Evolutionary conservation across 2,329 filamentous ascomycete genomes (phyloP).

Genomic region (Fusarium mundagurra): DNA sequence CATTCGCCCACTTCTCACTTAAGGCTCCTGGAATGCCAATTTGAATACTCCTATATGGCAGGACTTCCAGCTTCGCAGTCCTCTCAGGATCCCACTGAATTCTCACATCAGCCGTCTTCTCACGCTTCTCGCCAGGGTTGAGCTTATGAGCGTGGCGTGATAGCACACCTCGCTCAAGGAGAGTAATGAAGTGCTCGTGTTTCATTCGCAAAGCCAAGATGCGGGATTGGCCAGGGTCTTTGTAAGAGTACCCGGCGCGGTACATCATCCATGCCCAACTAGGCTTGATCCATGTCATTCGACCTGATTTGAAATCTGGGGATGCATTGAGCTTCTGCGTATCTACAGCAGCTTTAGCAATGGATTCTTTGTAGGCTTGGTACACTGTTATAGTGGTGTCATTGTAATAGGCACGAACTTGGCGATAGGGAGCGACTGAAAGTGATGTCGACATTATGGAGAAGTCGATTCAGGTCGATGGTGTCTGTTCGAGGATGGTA

Average conservation of each 20-base stretch:
- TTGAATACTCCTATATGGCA: conserved; percentile 67
- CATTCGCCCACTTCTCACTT: conserved; percentile 57
- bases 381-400: conserved; percentile 66
- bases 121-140: conserved; percentile 26
- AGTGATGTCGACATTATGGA: conserved; percentile 27
- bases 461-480: background rate
- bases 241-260: conserved; percentile 67
- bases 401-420: conserved; percentile 64
- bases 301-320: conserved; percentile 59
- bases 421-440: conserved; percentile 50
- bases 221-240: conserved; percentile 62
- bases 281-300: conserved; percentile 75
- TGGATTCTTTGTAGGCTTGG: conserved; percentile 66
- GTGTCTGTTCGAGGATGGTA: background rate
- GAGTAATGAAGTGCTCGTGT: conserved; percentile 58
- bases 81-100: conserved; percentile 74
- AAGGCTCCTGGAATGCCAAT: conserved; percentile 64
- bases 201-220: conserved; percentile 68
- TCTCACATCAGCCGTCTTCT: conserved; percentile 53
- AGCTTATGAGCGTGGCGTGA: conserved; percentile 40
- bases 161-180: conserved; percentile 54
- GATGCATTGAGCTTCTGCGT: conserved; percentile 63
- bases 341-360: conserved; percentile 62
- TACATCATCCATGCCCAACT: conserved; percentile 74
- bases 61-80: conserved; percentile 53